Percentiles rank a stretch among this genome's conserved stretches.
phyloP scores from a whole-genome alignment of 192 early-diverging fungal species.

The Mortierella antarctica region DNA sequence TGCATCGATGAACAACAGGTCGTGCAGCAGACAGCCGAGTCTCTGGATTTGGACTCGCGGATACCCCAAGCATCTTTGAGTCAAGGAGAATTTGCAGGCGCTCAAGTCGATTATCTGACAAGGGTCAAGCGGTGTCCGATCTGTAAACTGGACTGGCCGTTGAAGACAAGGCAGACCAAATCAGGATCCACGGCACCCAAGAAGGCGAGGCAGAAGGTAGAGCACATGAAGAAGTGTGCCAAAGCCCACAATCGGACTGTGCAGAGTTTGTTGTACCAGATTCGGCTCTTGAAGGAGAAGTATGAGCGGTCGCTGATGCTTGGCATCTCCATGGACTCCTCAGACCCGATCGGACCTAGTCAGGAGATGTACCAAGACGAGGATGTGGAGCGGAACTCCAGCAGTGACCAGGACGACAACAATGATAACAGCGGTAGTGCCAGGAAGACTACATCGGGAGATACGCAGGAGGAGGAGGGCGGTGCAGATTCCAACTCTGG shows the following conservation, averaged over 20 bases:
- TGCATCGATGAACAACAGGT: constrained; percentile 39
- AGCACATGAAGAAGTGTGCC: constrained; percentile 41
- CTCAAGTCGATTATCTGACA: constrained; percentile 29
- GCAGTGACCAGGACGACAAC: not conserved
- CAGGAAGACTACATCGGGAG: no score
- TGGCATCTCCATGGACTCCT: constrained; percentile 6
- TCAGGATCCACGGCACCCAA: not conserved
- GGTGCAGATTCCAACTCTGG: not conserved
- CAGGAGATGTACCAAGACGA: constrained; percentile 6
- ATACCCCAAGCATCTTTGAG: not conserved
- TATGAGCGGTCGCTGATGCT: constrained; percentile 33
- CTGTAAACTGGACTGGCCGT: constrained; percentile 35
- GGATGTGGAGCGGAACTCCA: not conserved
- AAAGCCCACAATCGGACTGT: constrained; percentile 25
- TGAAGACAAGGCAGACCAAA: not conserved
- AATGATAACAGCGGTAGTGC: not conserved
- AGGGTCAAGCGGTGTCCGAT: constrained; percentile 37
- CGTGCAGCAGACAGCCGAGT: constrained; percentile 3
- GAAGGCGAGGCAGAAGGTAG: constrained; percentile 33
- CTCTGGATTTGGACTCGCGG: not conserved
- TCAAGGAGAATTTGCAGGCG: constrained; percentile 18
- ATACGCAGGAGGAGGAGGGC: no score
- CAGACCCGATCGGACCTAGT: not conserved
- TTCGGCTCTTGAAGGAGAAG: constrained; percentile 27
- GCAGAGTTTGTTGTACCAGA: constrained; percentile 35